Percentiles rank a stretch among this genome's conserved stretches.
Conservation (phyloP, 2,329 filamentous ascomycete species). For the Phyllosticta capitalensis region DNA sequence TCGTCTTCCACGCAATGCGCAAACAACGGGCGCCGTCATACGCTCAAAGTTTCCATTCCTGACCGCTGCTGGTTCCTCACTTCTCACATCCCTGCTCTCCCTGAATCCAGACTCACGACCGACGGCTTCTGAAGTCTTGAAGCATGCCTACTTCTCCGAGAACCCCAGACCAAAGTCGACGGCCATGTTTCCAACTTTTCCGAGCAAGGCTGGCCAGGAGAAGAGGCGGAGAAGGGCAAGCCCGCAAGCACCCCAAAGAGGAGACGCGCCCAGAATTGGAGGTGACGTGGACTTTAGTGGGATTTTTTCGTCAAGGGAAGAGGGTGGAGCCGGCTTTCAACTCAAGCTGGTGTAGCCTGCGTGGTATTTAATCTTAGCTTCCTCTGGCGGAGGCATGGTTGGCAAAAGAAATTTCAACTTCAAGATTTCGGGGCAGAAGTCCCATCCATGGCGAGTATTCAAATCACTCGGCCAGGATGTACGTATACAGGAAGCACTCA, state of each 20-base stretch:
- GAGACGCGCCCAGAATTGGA: conserved; percentile 49
- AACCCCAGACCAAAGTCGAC: conserved; percentile 83
- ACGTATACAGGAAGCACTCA: too few relatives aligned
- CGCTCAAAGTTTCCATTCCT: conserved; percentile 73
- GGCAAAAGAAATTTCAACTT: too few relatives aligned
- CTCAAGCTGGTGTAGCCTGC: conserved; percentile 21
- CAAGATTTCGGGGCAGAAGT: too few relatives aligned
- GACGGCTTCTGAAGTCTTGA: conserved; percentile 61
- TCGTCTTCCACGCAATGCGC: conserved; percentile 45
- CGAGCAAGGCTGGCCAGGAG: conserved; percentile 89
- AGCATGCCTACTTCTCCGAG: conserved; percentile 78
- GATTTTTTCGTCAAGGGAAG: conserved; percentile 40
- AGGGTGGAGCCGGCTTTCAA: conserved; percentile 39
- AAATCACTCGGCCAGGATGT: too few relatives aligned
- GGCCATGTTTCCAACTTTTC: conserved; percentile 94
- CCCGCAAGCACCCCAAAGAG: conserved; percentile 74
- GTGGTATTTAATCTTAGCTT: not conserved
- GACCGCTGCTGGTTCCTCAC: conserved; percentile 60
- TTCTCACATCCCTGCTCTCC: conserved; percentile 61
- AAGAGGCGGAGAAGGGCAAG: conserved; percentile 61
- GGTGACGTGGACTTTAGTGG: conserved; percentile 39
- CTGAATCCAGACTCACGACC: conserved; percentile 67
- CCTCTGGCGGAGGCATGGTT: too few relatives aligned
- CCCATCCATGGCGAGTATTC: too few relatives aligned
- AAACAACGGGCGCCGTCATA: conserved; percentile 44